phyloP scores from a whole-genome alignment of 305 asterid species.

The Caryopteris hybrid region DNA sequence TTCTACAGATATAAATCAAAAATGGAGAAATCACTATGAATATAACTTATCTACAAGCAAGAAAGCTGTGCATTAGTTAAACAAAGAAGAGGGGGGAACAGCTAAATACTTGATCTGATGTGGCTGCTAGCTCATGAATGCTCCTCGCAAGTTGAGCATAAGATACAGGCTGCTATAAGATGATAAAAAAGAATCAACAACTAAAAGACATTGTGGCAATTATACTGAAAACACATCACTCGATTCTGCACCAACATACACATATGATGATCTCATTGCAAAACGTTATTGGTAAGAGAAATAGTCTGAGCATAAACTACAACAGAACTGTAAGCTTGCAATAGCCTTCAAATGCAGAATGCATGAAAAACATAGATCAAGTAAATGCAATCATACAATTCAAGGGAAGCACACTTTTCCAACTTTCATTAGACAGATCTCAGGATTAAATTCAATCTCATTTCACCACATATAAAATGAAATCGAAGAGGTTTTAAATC shows the following conservation, averaged over 20 bases:
- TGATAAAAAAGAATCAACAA: constrained; percentile 6
- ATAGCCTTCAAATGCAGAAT: neutral
- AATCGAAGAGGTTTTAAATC: neutral
- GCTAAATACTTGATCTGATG: constrained; percentile 83
- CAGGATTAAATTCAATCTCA: neutral
- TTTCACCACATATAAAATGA: neutral
- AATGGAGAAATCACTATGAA: constrained; percentile 9
- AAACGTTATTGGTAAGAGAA: neutral
- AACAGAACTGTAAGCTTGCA: neutral
- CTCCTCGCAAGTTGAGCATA: constrained; percentile 99
- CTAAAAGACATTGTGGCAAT: neutral
- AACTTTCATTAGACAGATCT: neutral
- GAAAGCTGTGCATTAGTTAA: constrained; percentile 2
- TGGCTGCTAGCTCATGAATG: constrained; percentile 95
- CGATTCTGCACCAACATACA: constrained; percentile 5
- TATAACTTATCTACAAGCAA: constrained; percentile 13
- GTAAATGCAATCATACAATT: neutral
- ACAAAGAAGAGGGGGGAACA: constrained; percentile 4
- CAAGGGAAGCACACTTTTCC: neutral
- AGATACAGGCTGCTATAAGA: constrained; percentile 76
- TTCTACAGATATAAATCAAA: constrained; percentile 49
- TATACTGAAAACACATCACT: neutral
- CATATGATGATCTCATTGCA: neutral
- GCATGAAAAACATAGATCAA: constrained; percentile 6
- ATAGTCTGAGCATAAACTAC: constrained; percentile 4